Percentiles rank a stretch among this genome's conserved stretches.
Evolutionary conservation across 371 early-diverging fungal genomes (phyloP).

Genomic region (Nematocida sp.): DNA sequence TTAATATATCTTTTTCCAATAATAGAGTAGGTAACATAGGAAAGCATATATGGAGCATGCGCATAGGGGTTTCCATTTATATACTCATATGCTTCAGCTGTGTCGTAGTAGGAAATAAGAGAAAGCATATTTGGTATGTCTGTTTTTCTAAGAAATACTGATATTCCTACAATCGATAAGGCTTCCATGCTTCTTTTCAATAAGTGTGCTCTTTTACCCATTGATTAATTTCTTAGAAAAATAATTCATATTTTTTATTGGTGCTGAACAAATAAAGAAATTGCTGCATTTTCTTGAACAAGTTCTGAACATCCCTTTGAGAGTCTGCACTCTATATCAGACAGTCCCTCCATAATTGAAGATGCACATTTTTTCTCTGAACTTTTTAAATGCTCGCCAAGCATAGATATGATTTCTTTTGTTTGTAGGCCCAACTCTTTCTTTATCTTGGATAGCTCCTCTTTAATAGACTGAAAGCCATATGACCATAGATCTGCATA

Average conservation of each 20-base stretch:
- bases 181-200: too few species aligned
- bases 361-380: conserved; percentile 38
- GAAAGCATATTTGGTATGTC: background rate
- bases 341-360: conserved; percentile 56
- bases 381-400: conserved; percentile 50
- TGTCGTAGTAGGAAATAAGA: conserved; percentile 34
- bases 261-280: conserved; percentile 54
- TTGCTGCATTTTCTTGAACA: conserved; percentile 62
- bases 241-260: conserved; percentile 1
- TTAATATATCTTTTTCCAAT: background rate
- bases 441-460: conserved; percentile 1
- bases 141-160: background rate
- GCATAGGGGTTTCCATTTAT: conserved; percentile 23
- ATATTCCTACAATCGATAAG: background rate
- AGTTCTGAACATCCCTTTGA: conserved; percentile 61
- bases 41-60: conserved; percentile 1
- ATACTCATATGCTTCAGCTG: conserved; percentile 21
- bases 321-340: conserved; percentile 61
- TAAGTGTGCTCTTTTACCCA: too few species aligned
- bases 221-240: background rate
- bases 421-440: conserved; percentile 39
- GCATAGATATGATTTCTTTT: conserved; percentile 29
- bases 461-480: conserved; percentile 25
- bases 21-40: background rate
- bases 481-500: conserved; percentile 38